Evolutionary conservation across 2,329 filamentous ascomycete genomes (phyloP).

Genomic region (Neofusicoccum kwambonambiense): DNA sequence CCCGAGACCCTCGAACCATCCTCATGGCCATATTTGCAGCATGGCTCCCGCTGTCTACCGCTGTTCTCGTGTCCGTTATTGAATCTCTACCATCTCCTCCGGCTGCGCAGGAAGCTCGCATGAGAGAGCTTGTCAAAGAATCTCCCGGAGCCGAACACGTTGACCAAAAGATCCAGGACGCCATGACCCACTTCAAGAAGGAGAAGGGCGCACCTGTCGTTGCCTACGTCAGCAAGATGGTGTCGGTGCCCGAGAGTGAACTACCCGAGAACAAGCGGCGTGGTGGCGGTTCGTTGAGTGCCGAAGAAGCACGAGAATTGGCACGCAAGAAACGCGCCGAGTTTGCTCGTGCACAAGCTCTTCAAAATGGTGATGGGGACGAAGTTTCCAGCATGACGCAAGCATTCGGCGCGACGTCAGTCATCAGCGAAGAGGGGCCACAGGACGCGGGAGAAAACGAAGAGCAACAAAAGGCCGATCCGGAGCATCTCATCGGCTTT

Average conservation of each 20-base stretch:
- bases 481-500: conserved; percentile 91
- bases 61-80: conserved; percentile 87
- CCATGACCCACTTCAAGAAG: conserved; percentile 78
- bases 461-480: conserved; percentile 55
- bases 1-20: conserved; percentile 78
- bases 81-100: conserved; percentile 87
- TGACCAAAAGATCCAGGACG: conserved; percentile 66
- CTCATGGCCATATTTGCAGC: conserved; percentile 82
- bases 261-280: conserved; percentile 80
- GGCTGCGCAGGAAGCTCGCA: conserved; percentile 72
- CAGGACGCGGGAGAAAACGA: conserved; percentile 39
- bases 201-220: conserved; percentile 73
- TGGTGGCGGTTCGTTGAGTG: conserved; percentile 64
- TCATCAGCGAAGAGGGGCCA: conserved; percentile 54
- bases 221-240: conserved; percentile 97
- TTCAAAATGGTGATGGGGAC: conserved; percentile 53
- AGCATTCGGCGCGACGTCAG: conserved; percentile 59
- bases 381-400: conserved; percentile 46
- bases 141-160: conserved; percentile 77
- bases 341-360: conserved; percentile 74
- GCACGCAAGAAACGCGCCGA: conserved; percentile 87
- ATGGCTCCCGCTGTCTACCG: conserved; percentile 92
- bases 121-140: conserved; percentile 74
- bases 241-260: conserved; percentile 90
- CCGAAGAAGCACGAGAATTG: conserved; percentile 86